Evolutionary conservation across 1,284 basidiomycete genomes (phyloP).

Genomic region (Puccinia brachypodii): DNA sequence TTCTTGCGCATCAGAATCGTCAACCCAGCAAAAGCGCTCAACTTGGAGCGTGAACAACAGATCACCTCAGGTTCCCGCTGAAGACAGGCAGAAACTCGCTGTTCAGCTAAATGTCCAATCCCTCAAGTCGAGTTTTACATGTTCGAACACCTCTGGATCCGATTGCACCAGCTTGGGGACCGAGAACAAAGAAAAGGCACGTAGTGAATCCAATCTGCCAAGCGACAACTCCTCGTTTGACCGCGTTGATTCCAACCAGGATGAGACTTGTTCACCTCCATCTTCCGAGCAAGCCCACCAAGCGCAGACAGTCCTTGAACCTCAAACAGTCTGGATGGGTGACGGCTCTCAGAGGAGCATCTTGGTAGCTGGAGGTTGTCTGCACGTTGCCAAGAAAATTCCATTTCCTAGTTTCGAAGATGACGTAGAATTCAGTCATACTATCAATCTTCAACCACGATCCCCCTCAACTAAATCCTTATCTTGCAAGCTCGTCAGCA

Average conservation of each 20-base stretch:
- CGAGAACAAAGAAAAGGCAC: background rate
- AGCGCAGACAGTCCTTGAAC: conserved; percentile 23
- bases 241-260: background rate
- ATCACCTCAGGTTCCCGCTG: background rate
- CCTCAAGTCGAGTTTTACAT: background rate
- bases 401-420: conserved; percentile 48
- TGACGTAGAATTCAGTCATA: conserved; percentile 34
- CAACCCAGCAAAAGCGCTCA: conserved; percentile 11
- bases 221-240: background rate
- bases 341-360: conserved; percentile 21
- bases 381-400: conserved; percentile 28
- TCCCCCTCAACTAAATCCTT: background rate
- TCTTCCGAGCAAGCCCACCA: conserved; percentile 22
- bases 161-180: background rate
- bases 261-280: conserved; percentile 3
- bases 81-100: background rate
- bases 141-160: background rate
- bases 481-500: background rate
- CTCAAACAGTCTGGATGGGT: conserved; percentile 17
- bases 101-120: background rate
- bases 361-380: conserved; percentile 18
- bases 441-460: background rate
- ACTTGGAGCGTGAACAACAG: conserved; percentile 1
- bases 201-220: background rate
- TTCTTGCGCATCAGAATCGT: background rate